These are phyloP conservation scores for Bathelium albidoporum DNA, from an alignment of 495 filamentous ascomycete species.

Conservation along the genomic window DNA sequence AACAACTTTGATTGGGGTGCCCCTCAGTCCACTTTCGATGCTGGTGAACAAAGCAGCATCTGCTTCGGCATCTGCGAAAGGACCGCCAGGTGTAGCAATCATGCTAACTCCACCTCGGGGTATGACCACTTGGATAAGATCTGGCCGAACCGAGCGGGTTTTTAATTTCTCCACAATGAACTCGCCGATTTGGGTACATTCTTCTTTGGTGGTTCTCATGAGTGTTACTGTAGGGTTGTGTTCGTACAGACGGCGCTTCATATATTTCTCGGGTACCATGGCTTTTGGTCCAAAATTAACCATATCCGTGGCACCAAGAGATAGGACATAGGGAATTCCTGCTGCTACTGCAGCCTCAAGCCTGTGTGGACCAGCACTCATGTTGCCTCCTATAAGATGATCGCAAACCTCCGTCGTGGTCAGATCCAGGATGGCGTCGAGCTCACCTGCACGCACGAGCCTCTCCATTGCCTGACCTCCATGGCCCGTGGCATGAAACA, in stretches of 20 bases:
- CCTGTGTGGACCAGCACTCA: conserved; percentile 44
- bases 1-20: conserved; percentile 30
- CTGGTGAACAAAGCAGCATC: conserved; percentile 33
- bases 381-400: conserved; percentile 48
- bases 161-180: conserved; percentile 45
- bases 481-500: conserved; percentile 60
- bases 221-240: conserved; percentile 59
- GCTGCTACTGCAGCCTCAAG: conserved; percentile 43
- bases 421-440: conserved; percentile 56
- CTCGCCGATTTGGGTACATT: conserved; percentile 42
- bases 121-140: conserved; percentile 44
- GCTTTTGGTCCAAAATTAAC: conserved; percentile 51
- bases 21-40: conserved; percentile 24
- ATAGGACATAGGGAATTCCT: conserved; percentile 52
- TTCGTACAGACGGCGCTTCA: conserved; percentile 41
- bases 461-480: conserved; percentile 61
- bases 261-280: conserved; percentile 43
- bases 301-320: conserved; percentile 58
- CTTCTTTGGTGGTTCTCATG: conserved; percentile 46
- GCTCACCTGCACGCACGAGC: conserved; percentile 39
- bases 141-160: conserved; percentile 24
- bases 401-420: conserved; percentile 62
- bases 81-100: conserved; percentile 30
- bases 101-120: conserved; percentile 45
- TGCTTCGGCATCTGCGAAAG: conserved; percentile 36